Evolutionary conservation across 1,284 basidiomycete genomes (phyloP), one percentile per base, ranked within the genome.

Genomic region (Albatrellus sp.): DNA sequence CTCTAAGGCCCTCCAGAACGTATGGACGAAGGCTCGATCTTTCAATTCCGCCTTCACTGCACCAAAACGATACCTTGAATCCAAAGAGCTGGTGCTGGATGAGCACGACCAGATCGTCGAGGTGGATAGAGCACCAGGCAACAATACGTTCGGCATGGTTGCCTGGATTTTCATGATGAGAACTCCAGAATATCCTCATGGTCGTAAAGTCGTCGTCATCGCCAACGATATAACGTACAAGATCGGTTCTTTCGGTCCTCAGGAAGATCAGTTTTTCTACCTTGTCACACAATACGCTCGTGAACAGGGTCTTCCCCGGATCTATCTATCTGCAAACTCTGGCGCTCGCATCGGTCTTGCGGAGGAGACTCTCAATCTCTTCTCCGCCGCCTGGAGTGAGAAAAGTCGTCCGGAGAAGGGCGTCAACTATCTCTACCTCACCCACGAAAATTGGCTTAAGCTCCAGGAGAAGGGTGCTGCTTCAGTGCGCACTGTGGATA

Each of bases 211-310:
- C 1, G 84, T 98, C 9, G 83, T 93, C 46, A 80, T 98, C 51
- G 91, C 96, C 47, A 99, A 99, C 68, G 96, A 99, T 59, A 98
- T 98, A 65, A 99, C 96, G 16, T 94, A 80, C 73, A 94, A 91
- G 69, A 98, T 97, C 50, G 96, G 96, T 53, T 98, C 94, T 10
- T 99, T 99, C 61, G 96, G 94, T 45, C 96, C 96, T 34, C 60
- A 70, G 7, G 96, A 99, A 64, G 96, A 98, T 66, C 84, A 90
- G 50, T 98, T 88, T 79, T 98, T 98, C 72, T 93, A 80, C 66
- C 83, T 88, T 50, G 93, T 90, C 39, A 93, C 93, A 5, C 84
- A 93, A 60, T 90, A 96, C 56, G 94, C 94, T 40, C 88, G 93
- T 43, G 69, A 80, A 45, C 77, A 77, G 33, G 93, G 94, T 46